Conservation (phyloP, 768 basidiomycete species). For the Boletus subparvulus region DNA sequence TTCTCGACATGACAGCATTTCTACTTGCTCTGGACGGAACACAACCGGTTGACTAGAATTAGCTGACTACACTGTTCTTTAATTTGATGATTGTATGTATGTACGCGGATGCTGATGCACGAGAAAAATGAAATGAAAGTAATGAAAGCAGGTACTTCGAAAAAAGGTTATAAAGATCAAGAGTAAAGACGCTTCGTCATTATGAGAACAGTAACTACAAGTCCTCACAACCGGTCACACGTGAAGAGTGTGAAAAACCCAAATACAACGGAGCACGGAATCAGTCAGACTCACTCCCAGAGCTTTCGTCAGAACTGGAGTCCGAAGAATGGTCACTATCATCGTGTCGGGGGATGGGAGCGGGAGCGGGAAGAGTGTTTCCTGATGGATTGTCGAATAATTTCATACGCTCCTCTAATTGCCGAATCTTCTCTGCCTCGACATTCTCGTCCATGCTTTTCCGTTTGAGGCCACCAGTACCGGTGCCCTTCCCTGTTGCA, state of each 20-base stretch:
- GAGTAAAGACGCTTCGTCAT: constrained; percentile 26
- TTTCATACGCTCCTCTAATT: constrained; percentile 84
- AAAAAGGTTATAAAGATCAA: constrained; percentile 40
- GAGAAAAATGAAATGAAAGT: constrained; percentile 17
- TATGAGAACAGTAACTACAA: constrained; percentile 29
- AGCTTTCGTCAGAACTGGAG: constrained; percentile 78
- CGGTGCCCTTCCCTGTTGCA: constrained; percentile 68
- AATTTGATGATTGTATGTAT: constrained; percentile 43
- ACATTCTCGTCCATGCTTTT: constrained; percentile 98
- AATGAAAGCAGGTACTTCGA: constrained; percentile 28
- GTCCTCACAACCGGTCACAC: constrained; percentile 22
- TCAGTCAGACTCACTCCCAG: constrained; percentile 83
- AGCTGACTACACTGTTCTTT: constrained; percentile 53
- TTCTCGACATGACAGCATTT: constrained; percentile 16
- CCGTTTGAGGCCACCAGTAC: constrained; percentile 87
- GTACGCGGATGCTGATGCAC: constrained; percentile 35
- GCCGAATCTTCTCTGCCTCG: constrained; percentile 92
- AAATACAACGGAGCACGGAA: constrained; percentile 9
- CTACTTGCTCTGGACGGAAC: constrained; percentile 25
- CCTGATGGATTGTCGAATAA: constrained; percentile 69
- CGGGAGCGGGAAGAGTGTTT: constrained; percentile 35
- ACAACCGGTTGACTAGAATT: constrained; percentile 33
- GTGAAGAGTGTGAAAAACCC: constrained; percentile 14
- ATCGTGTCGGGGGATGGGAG: constrained; percentile 34
- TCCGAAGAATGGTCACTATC: constrained; percentile 78